These are phyloP conservation scores for Sclerotinia minor DNA, from an alignment of 2,329 filamentous ascomycete genomes.

Conservation along the genomic window DNA sequence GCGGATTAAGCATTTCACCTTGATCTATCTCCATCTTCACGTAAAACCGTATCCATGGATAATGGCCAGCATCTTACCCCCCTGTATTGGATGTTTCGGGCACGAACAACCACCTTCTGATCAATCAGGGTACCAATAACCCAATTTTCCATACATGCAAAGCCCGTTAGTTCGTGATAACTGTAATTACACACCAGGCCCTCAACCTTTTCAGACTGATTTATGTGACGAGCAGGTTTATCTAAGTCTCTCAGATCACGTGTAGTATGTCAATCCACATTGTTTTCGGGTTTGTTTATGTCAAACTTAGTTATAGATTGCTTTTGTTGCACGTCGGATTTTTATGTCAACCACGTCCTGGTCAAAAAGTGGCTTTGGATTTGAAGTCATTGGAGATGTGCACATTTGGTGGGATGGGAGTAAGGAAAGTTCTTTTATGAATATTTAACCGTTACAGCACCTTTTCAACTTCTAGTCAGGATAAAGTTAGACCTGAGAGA, in stretches of 20 bases:
- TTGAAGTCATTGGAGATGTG: neutral
- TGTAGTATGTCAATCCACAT: neutral
- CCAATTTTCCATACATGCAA: neutral
- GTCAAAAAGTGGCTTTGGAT: neutral
- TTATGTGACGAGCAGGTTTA: neutral
- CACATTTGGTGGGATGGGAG: neutral
- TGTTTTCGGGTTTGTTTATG: neutral
- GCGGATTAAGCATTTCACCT: neutral
- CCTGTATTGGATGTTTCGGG: neutral
- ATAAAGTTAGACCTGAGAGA: neutral
- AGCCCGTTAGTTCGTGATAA: neutral
- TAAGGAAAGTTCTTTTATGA: neutral
- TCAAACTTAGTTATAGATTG: neutral
- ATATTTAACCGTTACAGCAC: neutral
- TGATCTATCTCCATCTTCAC: neutral
- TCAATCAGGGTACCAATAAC: neutral
- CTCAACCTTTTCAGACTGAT: neutral
- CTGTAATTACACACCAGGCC: neutral
- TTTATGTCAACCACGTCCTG: constrained; percentile 7
- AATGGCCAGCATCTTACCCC: neutral
- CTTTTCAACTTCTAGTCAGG: neutral
- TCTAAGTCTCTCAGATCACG: neutral
- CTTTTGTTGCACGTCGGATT: constrained; percentile 4
- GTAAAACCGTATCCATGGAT: neutral
- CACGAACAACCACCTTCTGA: neutral